These are phyloP conservation scores for Zymoseptoria passerinii DNA, from an alignment of 2,329 filamentous ascomycete genomes.

Conservation along the genomic window DNA sequence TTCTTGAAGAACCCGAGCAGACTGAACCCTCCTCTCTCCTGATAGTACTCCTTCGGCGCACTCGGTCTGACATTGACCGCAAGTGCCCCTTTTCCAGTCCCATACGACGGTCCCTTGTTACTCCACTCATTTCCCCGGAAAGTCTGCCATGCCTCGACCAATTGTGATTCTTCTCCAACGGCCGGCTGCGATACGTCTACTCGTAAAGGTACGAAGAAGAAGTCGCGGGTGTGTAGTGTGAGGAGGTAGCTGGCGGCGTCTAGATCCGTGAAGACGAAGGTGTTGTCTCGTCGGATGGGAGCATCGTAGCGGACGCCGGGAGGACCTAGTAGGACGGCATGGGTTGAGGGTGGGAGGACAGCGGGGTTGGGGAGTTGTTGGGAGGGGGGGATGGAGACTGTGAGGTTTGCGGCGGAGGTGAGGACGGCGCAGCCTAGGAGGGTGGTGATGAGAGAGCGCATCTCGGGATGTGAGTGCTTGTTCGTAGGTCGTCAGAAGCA, in stretches of 20 bases:
- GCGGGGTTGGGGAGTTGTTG: conserved; percentile 38
- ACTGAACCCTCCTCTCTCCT: conserved; percentile 58
- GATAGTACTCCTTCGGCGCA: conserved; percentile 64
- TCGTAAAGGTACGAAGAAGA: conserved; percentile 69
- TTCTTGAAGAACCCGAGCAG: conserved; percentile 78
- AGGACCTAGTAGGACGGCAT: conserved; percentile 49
- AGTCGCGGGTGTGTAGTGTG: conserved; percentile 67
- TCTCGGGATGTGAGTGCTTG: not conserved
- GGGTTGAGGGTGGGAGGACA: conserved; percentile 48
- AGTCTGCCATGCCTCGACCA: conserved; percentile 68
- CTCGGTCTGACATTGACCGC: conserved; percentile 55
- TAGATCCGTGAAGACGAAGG: conserved; percentile 69
- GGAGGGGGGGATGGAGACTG: conserved; percentile 44
- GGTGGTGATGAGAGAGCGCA: conserved; percentile 1
- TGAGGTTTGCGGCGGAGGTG: conserved; percentile 37
- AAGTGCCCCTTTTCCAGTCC: conserved; percentile 35
- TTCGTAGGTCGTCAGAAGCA: not conserved
- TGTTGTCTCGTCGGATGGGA: conserved; percentile 58
- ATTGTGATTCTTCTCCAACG: conserved; percentile 35
- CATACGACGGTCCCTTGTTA: conserved; percentile 64
- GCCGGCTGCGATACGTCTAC: conserved; percentile 55
- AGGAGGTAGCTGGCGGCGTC: conserved; percentile 68
- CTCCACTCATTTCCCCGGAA: conserved; percentile 84
- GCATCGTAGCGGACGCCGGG: conserved; percentile 45
- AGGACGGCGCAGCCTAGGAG: conserved; percentile 19